These are phyloP conservation scores for Pseudozyma tsukubaensis DNA, from an alignment of 1,284 basidiomycete genomes.

Conservation along the genomic window DNA sequence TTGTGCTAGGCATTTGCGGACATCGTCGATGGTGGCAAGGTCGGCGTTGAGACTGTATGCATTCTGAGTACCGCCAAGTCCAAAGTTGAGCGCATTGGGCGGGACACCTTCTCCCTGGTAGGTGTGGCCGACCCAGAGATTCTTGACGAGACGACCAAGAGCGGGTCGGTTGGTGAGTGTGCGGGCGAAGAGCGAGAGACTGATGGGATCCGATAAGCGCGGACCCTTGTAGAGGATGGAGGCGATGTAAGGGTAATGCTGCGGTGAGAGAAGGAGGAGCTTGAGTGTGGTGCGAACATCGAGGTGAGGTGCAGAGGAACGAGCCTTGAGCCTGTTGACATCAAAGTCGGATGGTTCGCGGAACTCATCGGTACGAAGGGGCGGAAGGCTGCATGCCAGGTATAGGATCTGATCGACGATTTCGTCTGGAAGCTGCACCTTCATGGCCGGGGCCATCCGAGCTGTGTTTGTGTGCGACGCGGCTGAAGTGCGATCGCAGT, in stretches of 20 bases:
- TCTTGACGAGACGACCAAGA: conserved; percentile 49
- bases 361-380: conserved; percentile 28
- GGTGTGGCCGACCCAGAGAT: conserved; percentile 55
- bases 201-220: conserved; percentile 49
- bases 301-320: conserved; percentile 44
- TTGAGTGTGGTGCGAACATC: conserved; percentile 47
- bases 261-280: conserved; percentile 50
- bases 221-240: conserved; percentile 54
- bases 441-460: conserved; percentile 22
- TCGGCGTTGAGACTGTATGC: conserved; percentile 48
- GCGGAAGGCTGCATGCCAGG: conserved; percentile 48
- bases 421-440: conserved; percentile 50
- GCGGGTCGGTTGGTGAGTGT: conserved; percentile 48
- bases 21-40: conserved; percentile 41
- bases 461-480: background rate
- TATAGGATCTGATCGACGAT: conserved; percentile 53
- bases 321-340: conserved; percentile 41
- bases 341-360: conserved; percentile 44
- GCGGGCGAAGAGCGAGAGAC: conserved; percentile 47
- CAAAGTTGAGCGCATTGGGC: conserved; percentile 38
- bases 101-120: conserved; percentile 46
- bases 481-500: conserved; percentile 3
- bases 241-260: conserved; percentile 50
- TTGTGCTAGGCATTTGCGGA: conserved; percentile 31
- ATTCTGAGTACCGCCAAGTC: conserved; percentile 35